Evolutionary conservation across 2,329 filamentous ascomycete species (phyloP).

Genomic region (Exophiala phaeomuriformis): DNA sequence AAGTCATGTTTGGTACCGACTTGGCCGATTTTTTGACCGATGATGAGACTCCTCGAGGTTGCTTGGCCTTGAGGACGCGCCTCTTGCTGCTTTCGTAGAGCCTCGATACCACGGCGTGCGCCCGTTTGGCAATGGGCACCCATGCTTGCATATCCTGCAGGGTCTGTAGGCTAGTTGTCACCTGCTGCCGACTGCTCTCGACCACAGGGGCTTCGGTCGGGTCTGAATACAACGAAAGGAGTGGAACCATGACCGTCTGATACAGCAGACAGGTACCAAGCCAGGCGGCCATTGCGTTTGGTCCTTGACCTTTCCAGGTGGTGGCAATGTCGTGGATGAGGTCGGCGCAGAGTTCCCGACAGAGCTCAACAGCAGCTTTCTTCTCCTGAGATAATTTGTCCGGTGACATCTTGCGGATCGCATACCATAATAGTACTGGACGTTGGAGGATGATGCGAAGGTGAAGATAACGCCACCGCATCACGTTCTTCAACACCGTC

Average conservation of each 20-base stretch:
- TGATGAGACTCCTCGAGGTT: conserved; percentile 4
- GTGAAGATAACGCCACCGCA: conserved; percentile 78
- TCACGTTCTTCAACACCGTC: conserved; percentile 41
- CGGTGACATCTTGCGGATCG: conserved; percentile 47
- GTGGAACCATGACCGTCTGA: conserved; percentile 70
- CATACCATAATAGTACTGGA: conserved; percentile 61
- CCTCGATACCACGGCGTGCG: conserved; percentile 55
- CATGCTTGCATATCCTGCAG: conserved; percentile 53
- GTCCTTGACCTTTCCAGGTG: conserved; percentile 50
- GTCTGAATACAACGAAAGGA: conserved; percentile 68
- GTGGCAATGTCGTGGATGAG: conserved; percentile 65
- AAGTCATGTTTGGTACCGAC: conserved; percentile 4
- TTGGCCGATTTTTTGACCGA: conserved; percentile 6
- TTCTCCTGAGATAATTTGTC: conserved; percentile 53
- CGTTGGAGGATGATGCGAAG: conserved; percentile 69
- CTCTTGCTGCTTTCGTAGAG: conserved; percentile 54
- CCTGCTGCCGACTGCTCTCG: conserved; percentile 52
- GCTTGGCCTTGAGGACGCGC: conserved; percentile 17
- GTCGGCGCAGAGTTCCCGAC: conserved; percentile 60
- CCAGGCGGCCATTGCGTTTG: conserved; percentile 71
- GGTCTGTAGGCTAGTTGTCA: conserved; percentile 41
- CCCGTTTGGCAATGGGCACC: conserved; percentile 57
- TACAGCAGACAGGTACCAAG: conserved; percentile 77
- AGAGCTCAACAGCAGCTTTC: conserved; percentile 59
- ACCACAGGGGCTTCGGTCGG: conserved; percentile 37